Base-by-base conservation (phyloP, 371 early-diverging fungal species). In the Entomophthora muscae region DNA sequence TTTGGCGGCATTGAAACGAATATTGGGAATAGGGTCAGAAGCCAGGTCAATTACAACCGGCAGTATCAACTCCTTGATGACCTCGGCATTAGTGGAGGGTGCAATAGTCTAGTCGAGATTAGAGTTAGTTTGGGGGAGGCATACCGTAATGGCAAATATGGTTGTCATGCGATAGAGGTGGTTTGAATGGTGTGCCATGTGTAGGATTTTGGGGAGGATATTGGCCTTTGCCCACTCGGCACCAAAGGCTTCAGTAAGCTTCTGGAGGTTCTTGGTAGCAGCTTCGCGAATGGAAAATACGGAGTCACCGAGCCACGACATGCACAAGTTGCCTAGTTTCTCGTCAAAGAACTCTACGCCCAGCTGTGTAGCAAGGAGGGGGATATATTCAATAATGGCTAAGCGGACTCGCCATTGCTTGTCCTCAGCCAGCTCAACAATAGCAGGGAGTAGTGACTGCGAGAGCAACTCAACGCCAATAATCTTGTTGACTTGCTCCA, bases 401-500 rank as follows among this genome's bases (percentile, higher is more conserved):
- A 94, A 74, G 31, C 98, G 90, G 63, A 97, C 95, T 53, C 98
- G 90, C 98, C 98, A 98, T 70, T 95, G 95, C 78, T 95, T 95
- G 73, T 98, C 98, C 75, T 98, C 94, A 52, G 98, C 93, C 52
- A 98, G 78, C 69, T 95, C 95, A 28, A 96, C 89, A 68, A 98
- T 96, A 1, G 98, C 98, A 10, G 97, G 97, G 53, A 98, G 77
- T 53, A 98, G 79, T 28, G 93, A 93, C 70, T 94, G 93, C 28
- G 97, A 95, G 33, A 98, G 81, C 23, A 91, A 83, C 63, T 98
- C 95, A 68, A 98, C 90, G 59, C 98, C 98, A 67, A 98, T 95
- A 32, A 95, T 95, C 71, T 86, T 77, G 73, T 95, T 95, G 55
- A 95, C 91, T 30, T 84, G 83, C 69, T 95, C 97, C 66, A 98